These are phyloP conservation scores for Periconia digitata DNA, from an alignment of 2,329 filamentous ascomycete genomes.

Conservation along the genomic window DNA sequence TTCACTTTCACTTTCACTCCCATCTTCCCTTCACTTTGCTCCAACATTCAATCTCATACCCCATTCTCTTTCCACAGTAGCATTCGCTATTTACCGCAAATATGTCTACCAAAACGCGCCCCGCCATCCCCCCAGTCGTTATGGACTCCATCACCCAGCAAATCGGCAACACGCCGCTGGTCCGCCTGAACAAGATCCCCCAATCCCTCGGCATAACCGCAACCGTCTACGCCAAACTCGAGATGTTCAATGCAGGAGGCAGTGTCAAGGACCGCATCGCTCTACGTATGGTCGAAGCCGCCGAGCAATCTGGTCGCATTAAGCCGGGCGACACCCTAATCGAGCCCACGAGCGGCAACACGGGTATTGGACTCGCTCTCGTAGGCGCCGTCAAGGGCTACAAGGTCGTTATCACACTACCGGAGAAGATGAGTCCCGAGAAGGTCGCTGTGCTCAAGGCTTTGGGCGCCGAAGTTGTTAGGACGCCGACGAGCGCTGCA, in stretches of 20 bases:
- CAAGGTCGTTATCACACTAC: conserved; percentile 96
- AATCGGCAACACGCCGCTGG: conserved; percentile 94
- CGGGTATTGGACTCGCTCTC: conserved; percentile 92
- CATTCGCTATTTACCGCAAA: conserved; percentile 5
- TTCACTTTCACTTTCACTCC: no score
- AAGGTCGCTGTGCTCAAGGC: conserved; percentile 95
- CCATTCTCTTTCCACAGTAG: conserved; percentile 2
- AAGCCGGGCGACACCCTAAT: conserved; percentile 97
- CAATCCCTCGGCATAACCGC: conserved; percentile 87
- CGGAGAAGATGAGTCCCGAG: conserved; percentile 99
- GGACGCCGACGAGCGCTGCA: conserved; percentile 92
- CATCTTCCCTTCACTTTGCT: no score
- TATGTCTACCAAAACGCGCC: conserved; percentile 53
- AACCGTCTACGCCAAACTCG: conserved; percentile 86
- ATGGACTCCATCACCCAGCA: conserved; percentile 76
- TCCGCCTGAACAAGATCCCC: conserved; percentile 89
- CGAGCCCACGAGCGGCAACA: conserved; percentile 97
- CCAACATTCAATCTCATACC: background rate
- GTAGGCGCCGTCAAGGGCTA: conserved; percentile 96
- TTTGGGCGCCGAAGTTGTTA: conserved; percentile 94
- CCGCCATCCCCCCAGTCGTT: conserved; percentile 56
- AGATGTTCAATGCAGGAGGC: conserved; percentile 91
- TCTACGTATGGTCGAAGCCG: conserved; percentile 94
- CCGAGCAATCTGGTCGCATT: conserved; percentile 87
- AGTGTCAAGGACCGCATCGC: conserved; percentile 96